phyloP scores from a whole-genome alignment of 495 filamentous ascomycete species.

The Aspergillus coremiiformis region DNA sequence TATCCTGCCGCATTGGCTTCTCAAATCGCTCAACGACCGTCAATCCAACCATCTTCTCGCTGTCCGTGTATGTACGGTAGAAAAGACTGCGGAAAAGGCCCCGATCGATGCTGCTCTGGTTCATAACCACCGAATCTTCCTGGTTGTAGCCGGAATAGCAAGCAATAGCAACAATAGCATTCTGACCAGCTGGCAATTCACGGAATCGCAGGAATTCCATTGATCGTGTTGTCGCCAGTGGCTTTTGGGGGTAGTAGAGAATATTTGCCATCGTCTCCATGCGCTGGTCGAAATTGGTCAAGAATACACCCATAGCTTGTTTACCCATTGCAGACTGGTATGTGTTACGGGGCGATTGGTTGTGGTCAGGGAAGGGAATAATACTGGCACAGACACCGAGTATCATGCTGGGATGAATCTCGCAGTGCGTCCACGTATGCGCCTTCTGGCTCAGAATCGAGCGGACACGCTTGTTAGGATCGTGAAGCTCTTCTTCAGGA shows the following conservation, averaged over 20 bases:
- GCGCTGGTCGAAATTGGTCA: slow-evolving; percentile 89
- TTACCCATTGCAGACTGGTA: slow-evolving; percentile 99
- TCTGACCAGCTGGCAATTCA: slow-evolving; percentile 93
- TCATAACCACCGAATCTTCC: slow-evolving; percentile 99
- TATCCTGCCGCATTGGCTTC: slow-evolving; percentile 83
- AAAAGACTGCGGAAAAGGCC: slow-evolving; percentile 96
- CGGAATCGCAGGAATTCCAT: slow-evolving; percentile 99
- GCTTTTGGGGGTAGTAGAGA: slow-evolving; percentile 98
- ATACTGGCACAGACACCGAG: slow-evolving; percentile 96
- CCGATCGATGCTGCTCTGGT: slow-evolving; percentile 95
- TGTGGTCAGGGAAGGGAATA: slow-evolving; percentile 99
- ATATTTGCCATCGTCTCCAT: slow-evolving; percentile 99
- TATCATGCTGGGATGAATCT: slow-evolving; percentile 99
- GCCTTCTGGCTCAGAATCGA: slow-evolving; percentile 73
- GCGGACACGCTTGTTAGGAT: slow-evolving; percentile 74
- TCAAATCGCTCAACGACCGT: slow-evolving; percentile 86
- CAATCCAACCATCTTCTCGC: slow-evolving; percentile 89
- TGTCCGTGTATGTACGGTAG: slow-evolving; percentile 93
- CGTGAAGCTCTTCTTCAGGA: slow-evolving; percentile 50
- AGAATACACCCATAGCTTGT: slow-evolving; percentile 98
- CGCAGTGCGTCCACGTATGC: slow-evolving; percentile 92
- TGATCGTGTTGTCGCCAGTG: slow-evolving; percentile 86
- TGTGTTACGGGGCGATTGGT: slow-evolving; percentile 96
- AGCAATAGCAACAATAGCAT: slow-evolving; percentile 95
- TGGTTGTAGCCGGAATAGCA: slow-evolving; percentile 99